These are phyloP conservation scores for Sordariomycetes sp. DNA, from an alignment of 2,329 filamentous ascomycete species.

Conservation along the genomic window DNA sequence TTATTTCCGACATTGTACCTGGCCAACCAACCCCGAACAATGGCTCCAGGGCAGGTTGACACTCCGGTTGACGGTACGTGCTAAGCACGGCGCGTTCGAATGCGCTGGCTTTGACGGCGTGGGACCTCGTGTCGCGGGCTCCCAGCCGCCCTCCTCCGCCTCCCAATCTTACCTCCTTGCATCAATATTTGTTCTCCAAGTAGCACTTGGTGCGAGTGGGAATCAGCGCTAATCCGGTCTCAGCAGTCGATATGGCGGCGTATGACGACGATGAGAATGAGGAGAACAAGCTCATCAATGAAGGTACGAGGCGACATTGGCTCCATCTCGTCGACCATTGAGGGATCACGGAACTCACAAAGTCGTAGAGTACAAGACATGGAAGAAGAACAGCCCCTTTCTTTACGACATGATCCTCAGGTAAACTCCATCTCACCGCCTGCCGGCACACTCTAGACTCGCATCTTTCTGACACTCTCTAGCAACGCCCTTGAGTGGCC, in stretches of 20 bases:
- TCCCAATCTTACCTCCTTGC: not conserved
- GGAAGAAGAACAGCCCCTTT: conserved; percentile 99
- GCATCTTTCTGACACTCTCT: not conserved
- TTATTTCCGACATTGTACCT: not conserved
- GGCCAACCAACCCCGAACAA: conserved; percentile 8
- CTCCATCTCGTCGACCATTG: not conserved
- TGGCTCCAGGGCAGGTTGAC: conserved; percentile 23
- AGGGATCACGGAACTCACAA: conserved; percentile 8
- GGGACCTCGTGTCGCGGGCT: not conserved
- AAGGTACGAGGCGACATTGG: conserved; percentile 42
- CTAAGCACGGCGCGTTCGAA: not conserved
- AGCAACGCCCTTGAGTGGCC: conserved; percentile 95
- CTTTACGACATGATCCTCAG: conserved; percentile 96
- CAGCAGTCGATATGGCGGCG: conserved; percentile 21
- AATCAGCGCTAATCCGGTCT: not conserved
- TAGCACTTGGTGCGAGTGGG: not conserved
- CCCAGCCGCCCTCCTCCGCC: not conserved
- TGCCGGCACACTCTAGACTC: not conserved
- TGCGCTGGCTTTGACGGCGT: not conserved
- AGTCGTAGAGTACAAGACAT: conserved; percentile 92
- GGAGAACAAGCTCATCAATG: conserved; percentile 86
- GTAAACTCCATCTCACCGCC: conserved; percentile 23
- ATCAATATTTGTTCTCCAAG: not conserved
- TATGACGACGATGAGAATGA: conserved; percentile 58
- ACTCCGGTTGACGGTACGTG: conserved; percentile 25